Percentiles rank a stretch among this genome's conserved stretches.
Evolutionary conservation across 2,329 filamentous ascomycete genomes (phyloP).

Genomic region (Stachybotrys echinatus): DNA sequence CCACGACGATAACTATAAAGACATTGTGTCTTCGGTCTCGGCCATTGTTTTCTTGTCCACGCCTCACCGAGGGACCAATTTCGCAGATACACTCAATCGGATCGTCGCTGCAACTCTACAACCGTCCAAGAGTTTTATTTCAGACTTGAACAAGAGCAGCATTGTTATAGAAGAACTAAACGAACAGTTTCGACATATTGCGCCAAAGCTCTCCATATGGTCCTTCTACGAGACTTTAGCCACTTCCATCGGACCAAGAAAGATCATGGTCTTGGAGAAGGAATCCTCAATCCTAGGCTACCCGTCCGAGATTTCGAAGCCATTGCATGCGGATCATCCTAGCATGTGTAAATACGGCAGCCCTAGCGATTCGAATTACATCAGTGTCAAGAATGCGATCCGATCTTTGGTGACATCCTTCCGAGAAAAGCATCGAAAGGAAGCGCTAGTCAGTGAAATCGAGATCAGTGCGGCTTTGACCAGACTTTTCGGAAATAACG

Average conservation of each 20-base stretch:
- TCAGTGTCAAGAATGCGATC: slow-evolving; percentile 22
- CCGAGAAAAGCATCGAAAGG: background rate
- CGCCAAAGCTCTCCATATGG: slow-evolving; percentile 26
- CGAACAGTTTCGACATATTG: slow-evolving; percentile 35
- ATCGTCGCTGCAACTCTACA: slow-evolving; percentile 19
- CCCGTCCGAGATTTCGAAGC: slow-evolving; percentile 28
- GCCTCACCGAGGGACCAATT: slow-evolving; percentile 34
- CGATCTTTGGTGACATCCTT: slow-evolving; percentile 8
- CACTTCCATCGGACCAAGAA: slow-evolving; percentile 8
- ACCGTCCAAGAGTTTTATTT: slow-evolving; percentile 28
- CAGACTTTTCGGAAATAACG: too few relatives aligned
- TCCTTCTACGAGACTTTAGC: slow-evolving; percentile 41
- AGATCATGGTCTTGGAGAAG: slow-evolving; percentile 28
- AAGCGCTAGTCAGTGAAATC: background rate
- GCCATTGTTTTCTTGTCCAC: slow-evolving; percentile 35
- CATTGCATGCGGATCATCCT: slow-evolving; percentile 35
- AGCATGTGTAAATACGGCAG: slow-evolving; percentile 33
- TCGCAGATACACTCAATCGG: slow-evolving; percentile 26
- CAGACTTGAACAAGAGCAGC: slow-evolving; percentile 30
- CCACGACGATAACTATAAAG: slow-evolving; percentile 21
- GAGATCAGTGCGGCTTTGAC: slow-evolving; percentile 9
- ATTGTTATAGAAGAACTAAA: slow-evolving; percentile 31
- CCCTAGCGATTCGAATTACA: slow-evolving; percentile 30
- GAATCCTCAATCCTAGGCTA: slow-evolving; percentile 38
- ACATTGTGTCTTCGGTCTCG: slow-evolving; percentile 20